These are phyloP conservation scores for Pilaira anomala DNA, from an alignment of 192 early-diverging fungal genomes.

Conservation along the genomic window DNA sequence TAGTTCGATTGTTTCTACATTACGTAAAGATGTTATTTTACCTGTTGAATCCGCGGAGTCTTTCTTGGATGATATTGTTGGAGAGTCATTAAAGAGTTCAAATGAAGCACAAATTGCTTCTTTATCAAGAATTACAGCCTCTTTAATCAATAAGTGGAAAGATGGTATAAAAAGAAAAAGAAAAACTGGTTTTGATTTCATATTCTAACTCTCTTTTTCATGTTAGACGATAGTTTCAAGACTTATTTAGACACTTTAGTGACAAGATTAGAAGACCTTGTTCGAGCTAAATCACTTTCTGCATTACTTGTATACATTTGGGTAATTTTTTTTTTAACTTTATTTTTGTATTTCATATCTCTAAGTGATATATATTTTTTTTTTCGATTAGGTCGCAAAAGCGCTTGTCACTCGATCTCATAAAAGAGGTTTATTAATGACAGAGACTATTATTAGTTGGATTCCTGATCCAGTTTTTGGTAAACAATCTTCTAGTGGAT, in stretches of 20 bases:
- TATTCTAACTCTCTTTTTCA: too few relatives aligned
- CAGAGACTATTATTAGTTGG: slow-evolving; percentile 47
- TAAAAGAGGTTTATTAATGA: slow-evolving; percentile 48
- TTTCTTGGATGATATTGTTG: slow-evolving; percentile 14
- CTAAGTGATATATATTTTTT: too few relatives aligned
- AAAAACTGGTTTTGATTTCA: too few relatives aligned
- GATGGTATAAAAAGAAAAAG: slow-evolving; percentile 12
- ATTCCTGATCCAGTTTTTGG: slow-evolving; percentile 45
- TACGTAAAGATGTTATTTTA: not conserved
- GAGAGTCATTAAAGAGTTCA: not conserved
- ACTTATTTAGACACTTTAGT: too few relatives aligned
- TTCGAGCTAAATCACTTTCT: too few relatives aligned
- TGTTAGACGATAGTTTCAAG: too few relatives aligned
- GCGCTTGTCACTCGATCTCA: slow-evolving; percentile 58
- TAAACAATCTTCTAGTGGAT: slow-evolving; percentile 57
- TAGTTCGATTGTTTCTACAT: slow-evolving; percentile 12
- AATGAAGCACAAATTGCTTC: slow-evolving; percentile 7
- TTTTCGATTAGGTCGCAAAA: slow-evolving; percentile 62
- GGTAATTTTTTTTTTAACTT: too few relatives aligned
- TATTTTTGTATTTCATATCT: too few relatives aligned
- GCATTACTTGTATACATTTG: too few relatives aligned
- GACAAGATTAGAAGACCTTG: too few relatives aligned
- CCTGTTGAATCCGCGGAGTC: not conserved
- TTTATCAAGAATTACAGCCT: slow-evolving; percentile 12
- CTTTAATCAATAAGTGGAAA: slow-evolving; percentile 35